A percentile compares a stretch with the other conserved stretches of the same genome.
Conservation (phyloP, 495 filamentous ascomycete species). For the Lindgomyces ingoldianus region DNA sequence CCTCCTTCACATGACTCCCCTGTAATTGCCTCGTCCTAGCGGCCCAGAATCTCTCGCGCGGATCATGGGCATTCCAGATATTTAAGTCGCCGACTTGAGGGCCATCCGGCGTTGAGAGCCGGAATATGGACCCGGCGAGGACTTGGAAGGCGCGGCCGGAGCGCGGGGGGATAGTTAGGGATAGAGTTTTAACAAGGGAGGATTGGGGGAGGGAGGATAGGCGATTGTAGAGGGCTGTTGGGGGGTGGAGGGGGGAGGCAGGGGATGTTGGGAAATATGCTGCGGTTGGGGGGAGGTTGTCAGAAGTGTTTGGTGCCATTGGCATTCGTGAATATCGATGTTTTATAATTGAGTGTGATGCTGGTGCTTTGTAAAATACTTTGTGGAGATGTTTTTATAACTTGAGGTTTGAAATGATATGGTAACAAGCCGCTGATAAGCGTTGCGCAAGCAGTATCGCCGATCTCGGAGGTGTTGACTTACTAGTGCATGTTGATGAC, state of each 20-base stretch:
- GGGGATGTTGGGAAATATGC: slow-evolving; percentile 33
- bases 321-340: background rate
- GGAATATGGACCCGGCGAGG: slow-evolving; percentile 61
- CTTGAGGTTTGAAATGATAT: background rate
- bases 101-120: slow-evolving; percentile 70
- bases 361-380: background rate
- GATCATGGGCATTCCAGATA: slow-evolving; percentile 74
- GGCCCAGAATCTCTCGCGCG: slow-evolving; percentile 79
- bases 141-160: slow-evolving; percentile 42
- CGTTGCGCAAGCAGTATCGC: background rate
- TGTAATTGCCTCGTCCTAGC: slow-evolving; percentile 75
- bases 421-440: slow-evolving; percentile 2
- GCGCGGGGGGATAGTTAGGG: slow-evolving; percentile 41
- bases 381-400: background rate
- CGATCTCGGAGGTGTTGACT: background rate
- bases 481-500: too few relatives aligned
- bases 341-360: background rate
- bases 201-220: slow-evolving; percentile 9
- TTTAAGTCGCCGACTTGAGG: slow-evolving; percentile 71
- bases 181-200: slow-evolving; percentile 6
- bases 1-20: slow-evolving; percentile 65
- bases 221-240: slow-evolving; percentile 22
- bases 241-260: slow-evolving; percentile 31
- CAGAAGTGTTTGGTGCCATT: background rate
- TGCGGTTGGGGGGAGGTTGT: slow-evolving; percentile 15